Base-by-base conservation (phyloP, 139 green algal species). In the Raphidocelis subcapitata region DNA sequence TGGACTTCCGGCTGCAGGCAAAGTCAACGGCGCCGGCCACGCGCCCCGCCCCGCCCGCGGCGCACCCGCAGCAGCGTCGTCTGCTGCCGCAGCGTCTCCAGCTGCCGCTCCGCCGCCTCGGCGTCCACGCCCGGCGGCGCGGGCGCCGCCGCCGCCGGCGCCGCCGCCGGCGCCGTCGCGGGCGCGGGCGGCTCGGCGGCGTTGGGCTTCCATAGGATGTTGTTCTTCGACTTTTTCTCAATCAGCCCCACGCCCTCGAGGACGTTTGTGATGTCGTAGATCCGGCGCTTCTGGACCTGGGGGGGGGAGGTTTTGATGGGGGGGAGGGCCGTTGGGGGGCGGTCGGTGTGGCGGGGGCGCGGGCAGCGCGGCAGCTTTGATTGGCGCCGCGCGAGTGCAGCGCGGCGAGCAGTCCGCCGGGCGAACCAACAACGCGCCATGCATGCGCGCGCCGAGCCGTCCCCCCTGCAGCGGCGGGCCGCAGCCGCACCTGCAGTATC, bases 221-320 rank as follows among this genome's bases (percentile, higher is more conserved):
- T 85, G 67, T 89, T 89, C 69, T 98, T 98, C 29, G 62, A 80
- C 77, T 92, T 92, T 84, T 99, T 99, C 79, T 96, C 87, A 12
- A 99, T 94, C 26, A 98, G 72, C 0, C 92, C 94, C 21, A 99
- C 96, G 51, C 95, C 95, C 75, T 99, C 95, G 36, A 99, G 76
- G 62, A 99, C 95, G 57, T 99, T 99, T 23, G 95, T 99, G 71
- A 99, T 99, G 86, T 99, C 95, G 64, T 99, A 99, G 63, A 99
- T 98, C 15, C 95, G 85, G 14, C 95, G 88, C 83, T 99, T 99
- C 76, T 98, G 89, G 1, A 98, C 92, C 87, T 94, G 83, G 61
- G 69, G 1, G 60, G 4, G 8, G 32, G 33, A 8, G 41, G 32
- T 12, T 16, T 23, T 37, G 21, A 67, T 5, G 5, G 32, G 5